phyloP scores from a whole-genome alignment of 768 basidiomycete genomes.

The Botryobasidium botryosum region DNA sequence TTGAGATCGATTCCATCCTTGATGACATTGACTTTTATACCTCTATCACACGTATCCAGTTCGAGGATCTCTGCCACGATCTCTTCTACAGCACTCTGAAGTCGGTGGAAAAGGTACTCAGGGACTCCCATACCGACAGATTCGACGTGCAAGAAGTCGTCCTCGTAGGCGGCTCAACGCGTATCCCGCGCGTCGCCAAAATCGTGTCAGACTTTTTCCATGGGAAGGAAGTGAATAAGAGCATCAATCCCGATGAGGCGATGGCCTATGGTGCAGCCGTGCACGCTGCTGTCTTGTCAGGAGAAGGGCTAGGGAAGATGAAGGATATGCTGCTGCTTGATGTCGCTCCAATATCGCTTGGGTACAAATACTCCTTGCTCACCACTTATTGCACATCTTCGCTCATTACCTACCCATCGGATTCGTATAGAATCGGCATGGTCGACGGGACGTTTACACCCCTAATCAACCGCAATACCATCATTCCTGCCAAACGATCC shows the following conservation, averaged over 20 bases:
- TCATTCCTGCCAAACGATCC: constrained; percentile 35
- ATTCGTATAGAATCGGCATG: constrained; percentile 32
- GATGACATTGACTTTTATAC: constrained; percentile 39
- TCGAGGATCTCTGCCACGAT: constrained; percentile 29
- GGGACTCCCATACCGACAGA: constrained; percentile 36
- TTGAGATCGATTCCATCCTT: constrained; percentile 38
- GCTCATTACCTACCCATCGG: constrained; percentile 23
- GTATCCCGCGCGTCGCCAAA: constrained; percentile 39
- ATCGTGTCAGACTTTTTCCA: constrained; percentile 49
- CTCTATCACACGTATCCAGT: constrained; percentile 35
- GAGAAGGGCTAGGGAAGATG: constrained; percentile 33
- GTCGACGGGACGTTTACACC: constrained; percentile 46
- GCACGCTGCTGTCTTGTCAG: constrained; percentile 47
- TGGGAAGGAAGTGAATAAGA: constrained; percentile 45
- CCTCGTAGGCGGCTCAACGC: constrained; percentile 32
- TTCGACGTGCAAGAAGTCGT: constrained; percentile 31
- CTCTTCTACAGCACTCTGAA: constrained; percentile 29
- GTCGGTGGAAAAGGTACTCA: constrained; percentile 34
- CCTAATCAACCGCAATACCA: constrained; percentile 42
- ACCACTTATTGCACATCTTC: constrained; percentile 15
- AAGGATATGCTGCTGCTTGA: constrained; percentile 36
- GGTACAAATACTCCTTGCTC: constrained; percentile 16
- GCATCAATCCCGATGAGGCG: constrained; percentile 57
- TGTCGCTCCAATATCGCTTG: constrained; percentile 35
- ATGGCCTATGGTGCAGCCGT: constrained; percentile 58